A percentile compares a stretch with the other conserved stretches of the same genome.
Conservation (phyloP, 2,329 filamentous ascomycete species). For the Massarina eburnea region DNA sequence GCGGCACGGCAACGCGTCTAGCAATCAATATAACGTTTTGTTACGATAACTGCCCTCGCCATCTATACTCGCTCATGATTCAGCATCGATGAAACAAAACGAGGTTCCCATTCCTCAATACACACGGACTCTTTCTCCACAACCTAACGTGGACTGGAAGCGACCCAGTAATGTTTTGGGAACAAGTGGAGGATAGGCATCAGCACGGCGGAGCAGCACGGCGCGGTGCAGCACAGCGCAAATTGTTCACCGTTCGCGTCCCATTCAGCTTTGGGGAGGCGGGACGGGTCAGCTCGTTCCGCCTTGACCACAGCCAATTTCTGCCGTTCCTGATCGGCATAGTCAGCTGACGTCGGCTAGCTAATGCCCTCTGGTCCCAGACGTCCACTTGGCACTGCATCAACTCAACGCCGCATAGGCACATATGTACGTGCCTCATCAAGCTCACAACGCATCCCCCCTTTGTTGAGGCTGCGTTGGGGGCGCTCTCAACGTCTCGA, state of each 20-base stretch:
- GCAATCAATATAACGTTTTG: background rate
- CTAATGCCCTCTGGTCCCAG: background rate
- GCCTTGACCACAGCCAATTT: constrained; percentile 7
- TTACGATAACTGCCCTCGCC: background rate
- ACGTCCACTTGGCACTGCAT: background rate
- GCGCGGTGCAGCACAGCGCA: background rate
- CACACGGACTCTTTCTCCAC: background rate
- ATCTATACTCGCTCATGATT: no score
- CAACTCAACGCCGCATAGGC: background rate
- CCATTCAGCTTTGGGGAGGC: background rate
- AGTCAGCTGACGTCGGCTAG: background rate
- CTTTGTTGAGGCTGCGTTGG: background rate
- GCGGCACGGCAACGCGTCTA: background rate
- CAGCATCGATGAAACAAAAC: background rate
- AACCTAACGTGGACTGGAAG: background rate
- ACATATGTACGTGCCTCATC: no score
- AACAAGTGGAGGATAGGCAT: background rate
- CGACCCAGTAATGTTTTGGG: background rate
- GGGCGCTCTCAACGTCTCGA: no score
- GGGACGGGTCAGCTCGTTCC: constrained; percentile 1
- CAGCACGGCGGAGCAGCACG: background rate
- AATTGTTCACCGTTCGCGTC: background rate
- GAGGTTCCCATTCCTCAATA: background rate
- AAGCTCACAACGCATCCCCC: no score
- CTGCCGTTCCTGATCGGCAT: background rate